Evolutionary conservation across 208 protist genomes (phyloP).

Genomic region (Endotrypanum monterogeii): DNA sequence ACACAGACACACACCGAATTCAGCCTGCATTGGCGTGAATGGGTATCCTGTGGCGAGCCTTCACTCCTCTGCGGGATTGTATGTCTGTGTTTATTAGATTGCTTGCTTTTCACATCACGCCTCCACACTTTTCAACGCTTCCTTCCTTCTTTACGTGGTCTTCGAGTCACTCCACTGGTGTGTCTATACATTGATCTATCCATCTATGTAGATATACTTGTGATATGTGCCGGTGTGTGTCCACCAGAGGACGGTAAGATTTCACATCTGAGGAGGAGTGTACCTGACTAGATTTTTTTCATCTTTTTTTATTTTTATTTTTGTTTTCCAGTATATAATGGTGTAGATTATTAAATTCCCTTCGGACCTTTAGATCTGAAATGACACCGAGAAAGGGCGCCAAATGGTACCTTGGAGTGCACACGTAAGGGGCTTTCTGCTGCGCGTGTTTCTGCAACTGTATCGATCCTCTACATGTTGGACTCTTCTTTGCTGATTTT

Average conservation of each 20-base stretch:
- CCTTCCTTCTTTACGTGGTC: neutral
- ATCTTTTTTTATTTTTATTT: neutral
- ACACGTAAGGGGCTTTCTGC: neutral
- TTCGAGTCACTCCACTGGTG: neutral
- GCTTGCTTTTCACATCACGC: too few relatives aligned
- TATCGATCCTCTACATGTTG: neutral
- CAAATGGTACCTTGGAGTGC: too few relatives aligned
- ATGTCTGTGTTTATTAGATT: neutral
- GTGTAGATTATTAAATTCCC: too few relatives aligned
- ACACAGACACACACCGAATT: neutral
- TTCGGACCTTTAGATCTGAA: neutral
- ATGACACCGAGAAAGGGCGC: neutral
- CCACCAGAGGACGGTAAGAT: neutral
- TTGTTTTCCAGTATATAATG: too few relatives aligned
- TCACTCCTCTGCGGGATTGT: neutral
- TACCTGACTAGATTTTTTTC: constrained; percentile 4
- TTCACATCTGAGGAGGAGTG: neutral
- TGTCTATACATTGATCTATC: too few relatives aligned
- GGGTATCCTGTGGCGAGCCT: neutral
- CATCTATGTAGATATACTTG: neutral
- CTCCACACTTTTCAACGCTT: neutral
- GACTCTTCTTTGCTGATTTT: neutral
- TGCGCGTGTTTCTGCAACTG: neutral
- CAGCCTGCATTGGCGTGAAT: neutral
- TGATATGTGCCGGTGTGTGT: too few relatives aligned